These are phyloP conservation scores for Boletus calvinii DNA, from an alignment of 1,284 basidiomycete genomes.

Conservation along the genomic window DNA sequence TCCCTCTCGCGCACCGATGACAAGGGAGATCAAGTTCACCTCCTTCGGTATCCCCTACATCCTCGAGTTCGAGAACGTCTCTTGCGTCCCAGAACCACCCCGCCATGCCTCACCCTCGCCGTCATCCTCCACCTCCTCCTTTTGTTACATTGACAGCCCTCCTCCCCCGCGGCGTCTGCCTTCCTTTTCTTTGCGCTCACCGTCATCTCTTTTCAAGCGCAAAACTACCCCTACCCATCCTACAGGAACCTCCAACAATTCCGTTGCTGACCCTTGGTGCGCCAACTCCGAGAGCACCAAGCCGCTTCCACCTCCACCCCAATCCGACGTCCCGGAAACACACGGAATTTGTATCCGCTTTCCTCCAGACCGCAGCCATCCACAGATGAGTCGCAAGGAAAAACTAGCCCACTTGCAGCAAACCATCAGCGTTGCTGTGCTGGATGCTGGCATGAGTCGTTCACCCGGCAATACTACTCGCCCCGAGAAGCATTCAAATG, in stretches of 20 bases:
- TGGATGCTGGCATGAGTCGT: constrained; percentile 47
- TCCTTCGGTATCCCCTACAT: constrained; percentile 40
- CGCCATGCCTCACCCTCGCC: not conserved
- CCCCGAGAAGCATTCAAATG: constrained; percentile 12
- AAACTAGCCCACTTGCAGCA: constrained; percentile 40
- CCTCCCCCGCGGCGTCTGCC: constrained; percentile 12
- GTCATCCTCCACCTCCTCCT: constrained; percentile 29
- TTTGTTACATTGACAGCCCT: constrained; percentile 26
- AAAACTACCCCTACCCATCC: constrained; percentile 7
- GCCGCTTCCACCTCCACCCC: constrained; percentile 21
- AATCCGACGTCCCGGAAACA: constrained; percentile 6
- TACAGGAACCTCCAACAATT: not conserved
- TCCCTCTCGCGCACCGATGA: not conserved
- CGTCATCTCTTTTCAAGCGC: constrained; percentile 27
- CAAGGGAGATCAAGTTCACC: constrained; percentile 14
- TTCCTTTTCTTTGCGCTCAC: constrained; percentile 19
- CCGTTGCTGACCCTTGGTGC: constrained; percentile 1
- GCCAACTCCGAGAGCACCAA: constrained; percentile 12
- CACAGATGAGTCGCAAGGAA: constrained; percentile 28
- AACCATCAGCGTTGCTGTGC: constrained; percentile 45
- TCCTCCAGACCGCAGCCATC: constrained; percentile 12
- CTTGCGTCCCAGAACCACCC: constrained; percentile 30
- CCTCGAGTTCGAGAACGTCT: constrained; percentile 45
- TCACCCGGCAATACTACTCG: constrained; percentile 26
- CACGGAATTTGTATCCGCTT: constrained; percentile 43